Evolutionary conservation across 768 basidiomycete genomes (phyloP).

Genomic region (Leccinum disarticulatum): DNA sequence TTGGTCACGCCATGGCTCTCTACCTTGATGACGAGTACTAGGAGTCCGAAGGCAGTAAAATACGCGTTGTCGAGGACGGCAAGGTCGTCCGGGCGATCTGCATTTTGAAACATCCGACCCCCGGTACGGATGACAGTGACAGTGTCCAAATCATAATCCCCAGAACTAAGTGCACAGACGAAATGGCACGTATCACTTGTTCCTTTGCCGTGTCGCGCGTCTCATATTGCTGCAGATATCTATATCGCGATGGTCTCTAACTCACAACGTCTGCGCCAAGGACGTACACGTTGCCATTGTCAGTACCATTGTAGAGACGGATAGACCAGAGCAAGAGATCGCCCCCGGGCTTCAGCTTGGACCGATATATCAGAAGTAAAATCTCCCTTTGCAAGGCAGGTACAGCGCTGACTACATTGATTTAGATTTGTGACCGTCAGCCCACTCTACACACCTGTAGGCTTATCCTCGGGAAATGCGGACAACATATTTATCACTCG

Average conservation of each 20-base stretch:
- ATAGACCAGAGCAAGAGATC: too few species aligned
- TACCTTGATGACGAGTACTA: conserved; percentile 94
- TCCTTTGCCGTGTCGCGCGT: not conserved
- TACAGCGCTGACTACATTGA: conserved; percentile 10
- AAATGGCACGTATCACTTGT: conserved; percentile 63
- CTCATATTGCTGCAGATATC: conserved; percentile 64
- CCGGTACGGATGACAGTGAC: conserved; percentile 94
- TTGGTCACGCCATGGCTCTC: conserved; percentile 98
- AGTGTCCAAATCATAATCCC: conserved; percentile 98
- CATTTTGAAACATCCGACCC: conserved; percentile 97
- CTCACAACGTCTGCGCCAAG: conserved; percentile 97
- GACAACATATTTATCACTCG: conserved; percentile 98
- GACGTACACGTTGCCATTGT: conserved; percentile 96
- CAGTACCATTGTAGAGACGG: conserved; percentile 98
- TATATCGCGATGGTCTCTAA: conserved; percentile 97
- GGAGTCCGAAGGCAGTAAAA: conserved; percentile 64
- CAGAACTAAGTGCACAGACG: conserved; percentile 91
- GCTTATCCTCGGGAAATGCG: conserved; percentile 65
- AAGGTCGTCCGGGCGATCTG: conserved; percentile 95
- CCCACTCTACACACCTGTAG: conserved; percentile 87
- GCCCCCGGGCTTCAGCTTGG: conserved; percentile 95
- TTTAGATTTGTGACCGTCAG: conserved; percentile 86
- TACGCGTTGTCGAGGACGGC: conserved; percentile 88
- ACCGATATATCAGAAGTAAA: conserved; percentile 90
- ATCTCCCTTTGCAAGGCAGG: not conserved